Conservation (phyloP, 2,329 filamentous ascomycete genomes). For the Dothidotthia symphoricarpi region DNA sequence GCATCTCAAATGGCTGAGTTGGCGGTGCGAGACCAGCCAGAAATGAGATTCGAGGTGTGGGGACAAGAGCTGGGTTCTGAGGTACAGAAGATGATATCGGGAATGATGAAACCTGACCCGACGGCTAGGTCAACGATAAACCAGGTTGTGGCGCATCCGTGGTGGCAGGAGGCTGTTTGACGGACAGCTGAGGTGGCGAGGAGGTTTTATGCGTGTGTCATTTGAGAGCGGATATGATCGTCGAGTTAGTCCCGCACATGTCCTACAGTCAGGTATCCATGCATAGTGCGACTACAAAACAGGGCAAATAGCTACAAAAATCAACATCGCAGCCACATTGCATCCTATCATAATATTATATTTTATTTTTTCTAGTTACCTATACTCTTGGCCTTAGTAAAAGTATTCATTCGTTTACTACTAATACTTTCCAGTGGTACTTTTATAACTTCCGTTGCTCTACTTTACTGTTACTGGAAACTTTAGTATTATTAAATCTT, state of each 20-base stretch:
- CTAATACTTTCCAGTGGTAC: no score
- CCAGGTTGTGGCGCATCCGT: slow-evolving; percentile 35
- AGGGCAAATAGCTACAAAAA: no score
- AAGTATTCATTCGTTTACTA: no score
- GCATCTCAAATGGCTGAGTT: slow-evolving; percentile 26
- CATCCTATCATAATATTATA: no score
- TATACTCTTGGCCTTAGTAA: no score
- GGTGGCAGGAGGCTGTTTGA: slow-evolving; percentile 27
- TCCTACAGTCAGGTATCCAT: no score
- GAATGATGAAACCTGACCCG: slow-evolving; percentile 38
- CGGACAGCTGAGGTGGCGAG: neutral
- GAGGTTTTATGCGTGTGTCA: slow-evolving; percentile 3
- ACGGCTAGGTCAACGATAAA: slow-evolving; percentile 34
- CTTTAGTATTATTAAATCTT: no score
- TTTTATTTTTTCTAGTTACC: no score
- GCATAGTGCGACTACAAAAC: no score
- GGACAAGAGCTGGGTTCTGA: slow-evolving; percentile 23
- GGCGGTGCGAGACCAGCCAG: slow-evolving; percentile 28
- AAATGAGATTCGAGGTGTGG: slow-evolving; percentile 31
- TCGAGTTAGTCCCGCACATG: slow-evolving; percentile 1
- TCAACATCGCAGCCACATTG: no score
- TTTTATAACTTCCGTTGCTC: no score
- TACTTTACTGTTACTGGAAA: no score
- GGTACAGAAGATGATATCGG: slow-evolving; percentile 36
- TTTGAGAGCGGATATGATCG: slow-evolving; percentile 2